Evolutionary conservation across 1,284 basidiomycete genomes (phyloP).

Genomic region (Melanopsichium pennsylvanicum): DNA sequence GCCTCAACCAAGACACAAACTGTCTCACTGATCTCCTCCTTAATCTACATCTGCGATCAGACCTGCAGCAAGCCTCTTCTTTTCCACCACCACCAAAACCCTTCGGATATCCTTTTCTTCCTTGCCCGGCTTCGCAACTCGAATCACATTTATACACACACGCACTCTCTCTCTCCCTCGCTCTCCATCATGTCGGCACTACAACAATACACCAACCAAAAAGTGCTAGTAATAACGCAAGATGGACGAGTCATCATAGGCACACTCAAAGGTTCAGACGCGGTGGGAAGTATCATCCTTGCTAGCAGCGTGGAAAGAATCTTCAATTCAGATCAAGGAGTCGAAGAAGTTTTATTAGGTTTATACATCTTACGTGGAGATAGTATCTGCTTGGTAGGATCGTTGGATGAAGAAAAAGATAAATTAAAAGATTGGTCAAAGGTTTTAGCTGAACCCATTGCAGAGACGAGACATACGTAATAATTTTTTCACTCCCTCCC

Average conservation of each 20-base stretch:
- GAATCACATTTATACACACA: no score
- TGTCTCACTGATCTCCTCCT: no score
- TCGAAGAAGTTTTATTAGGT: slow-evolving; percentile 93
- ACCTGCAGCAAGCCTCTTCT: no score
- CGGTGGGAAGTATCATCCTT: slow-evolving; percentile 58
- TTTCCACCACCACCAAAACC: no score
- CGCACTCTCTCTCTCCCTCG: no score
- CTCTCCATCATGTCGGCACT: slow-evolving; percentile 22
- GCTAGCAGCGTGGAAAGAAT: slow-evolving; percentile 58
- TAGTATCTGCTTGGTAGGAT: slow-evolving; percentile 90
- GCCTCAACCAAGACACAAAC: no score
- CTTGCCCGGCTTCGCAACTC: no score
- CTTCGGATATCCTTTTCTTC: no score
- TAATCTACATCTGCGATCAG: no score
- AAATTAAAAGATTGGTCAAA: slow-evolving; percentile 78
- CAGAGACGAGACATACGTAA: slow-evolving; percentile 61
- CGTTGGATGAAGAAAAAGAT: slow-evolving; percentile 86
- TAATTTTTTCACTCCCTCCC: no score
- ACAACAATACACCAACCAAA: slow-evolving; percentile 65
- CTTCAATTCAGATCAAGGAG: slow-evolving; percentile 76
- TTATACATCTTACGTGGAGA: slow-evolving; percentile 97
- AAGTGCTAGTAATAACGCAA: slow-evolving; percentile 85
- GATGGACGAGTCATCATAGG: slow-evolving; percentile 81
- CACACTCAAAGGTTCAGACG: slow-evolving; percentile 55
- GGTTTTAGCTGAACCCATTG: slow-evolving; percentile 86